Conservation (phyloP, 768 basidiomycete species). For the Tricholomella constricta region DNA sequence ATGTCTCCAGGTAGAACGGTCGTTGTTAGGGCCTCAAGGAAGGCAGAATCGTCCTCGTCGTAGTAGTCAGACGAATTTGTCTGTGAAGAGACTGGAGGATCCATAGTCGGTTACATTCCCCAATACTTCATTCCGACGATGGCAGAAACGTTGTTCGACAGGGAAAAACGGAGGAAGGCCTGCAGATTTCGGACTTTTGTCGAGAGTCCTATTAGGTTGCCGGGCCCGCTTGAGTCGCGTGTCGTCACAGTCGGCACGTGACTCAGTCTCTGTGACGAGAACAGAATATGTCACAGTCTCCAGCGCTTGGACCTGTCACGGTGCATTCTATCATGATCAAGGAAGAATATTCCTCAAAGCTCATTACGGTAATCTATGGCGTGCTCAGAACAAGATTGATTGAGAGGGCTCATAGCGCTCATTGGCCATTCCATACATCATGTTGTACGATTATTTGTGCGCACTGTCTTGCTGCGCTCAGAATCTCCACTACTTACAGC, state of each 20-base stretch:
- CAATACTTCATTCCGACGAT: background rate
- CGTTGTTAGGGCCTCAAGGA: constrained; percentile 48
- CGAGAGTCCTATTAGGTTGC: background rate
- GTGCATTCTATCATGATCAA: too few relatives aligned
- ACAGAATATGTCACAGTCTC: too few relatives aligned
- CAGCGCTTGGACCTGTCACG: too few relatives aligned
- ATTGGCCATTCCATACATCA: too few relatives aligned
- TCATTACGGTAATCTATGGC: too few relatives aligned
- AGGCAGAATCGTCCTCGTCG: constrained; percentile 54
- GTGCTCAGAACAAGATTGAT: too few relatives aligned
- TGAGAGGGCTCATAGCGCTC: too few relatives aligned
- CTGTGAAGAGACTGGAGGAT: constrained; percentile 18
- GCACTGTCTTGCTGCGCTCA: background rate
- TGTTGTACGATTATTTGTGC: too few relatives aligned
- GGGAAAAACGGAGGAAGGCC: background rate
- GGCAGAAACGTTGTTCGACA: background rate
- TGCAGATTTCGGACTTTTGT: background rate
- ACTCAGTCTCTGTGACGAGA: too few relatives aligned
- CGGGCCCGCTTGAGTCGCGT: too few relatives aligned
- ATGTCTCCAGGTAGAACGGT: constrained; percentile 52
- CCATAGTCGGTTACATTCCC: constrained; percentile 11
- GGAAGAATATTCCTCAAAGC: too few relatives aligned
- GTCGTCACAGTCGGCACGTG: too few relatives aligned
- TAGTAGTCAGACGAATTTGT: constrained; percentile 56
- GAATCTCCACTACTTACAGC: background rate